A percentile compares a stretch with the other conserved stretches of the same genome.
Evolutionary conservation across 495 filamentous ascomycete genomes (phyloP).

Genomic region (Penicillium longicatenatum): DNA sequence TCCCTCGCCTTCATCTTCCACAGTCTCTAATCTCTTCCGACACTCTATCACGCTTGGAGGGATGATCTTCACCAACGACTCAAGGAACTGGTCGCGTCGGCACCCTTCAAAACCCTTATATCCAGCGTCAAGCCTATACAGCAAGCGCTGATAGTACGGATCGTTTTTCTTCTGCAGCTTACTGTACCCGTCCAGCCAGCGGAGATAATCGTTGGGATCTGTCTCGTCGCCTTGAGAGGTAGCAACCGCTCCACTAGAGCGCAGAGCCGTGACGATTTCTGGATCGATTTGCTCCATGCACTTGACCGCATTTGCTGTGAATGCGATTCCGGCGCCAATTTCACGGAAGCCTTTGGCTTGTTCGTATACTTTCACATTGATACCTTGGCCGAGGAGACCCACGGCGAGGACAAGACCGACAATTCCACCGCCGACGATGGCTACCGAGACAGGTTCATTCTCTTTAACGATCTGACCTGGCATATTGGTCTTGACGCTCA

Average conservation of each 20-base stretch:
- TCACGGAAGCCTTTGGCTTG: constrained; percentile 18
- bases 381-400: constrained; percentile 15
- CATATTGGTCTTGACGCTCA: neutral
- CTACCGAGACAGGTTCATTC: constrained; percentile 4
- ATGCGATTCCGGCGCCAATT: constrained; percentile 23
- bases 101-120: neutral
- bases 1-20: neutral
- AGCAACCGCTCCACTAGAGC: constrained; percentile 4
- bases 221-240: constrained; percentile 1
- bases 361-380: constrained; percentile 23
- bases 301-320: constrained; percentile 18
- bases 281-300: constrained; percentile 21
- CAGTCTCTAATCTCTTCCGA: constrained; percentile 9
- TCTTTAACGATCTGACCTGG: neutral
- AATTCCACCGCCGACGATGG: constrained; percentile 29
- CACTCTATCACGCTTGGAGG: constrained; percentile 2
- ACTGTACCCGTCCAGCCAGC: neutral
- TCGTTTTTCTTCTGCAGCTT: neutral
- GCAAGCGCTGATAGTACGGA: neutral
- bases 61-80: neutral
- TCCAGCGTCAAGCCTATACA: neutral
- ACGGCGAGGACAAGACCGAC: constrained; percentile 22
- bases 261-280: constrained; percentile 14
- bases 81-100: neutral
- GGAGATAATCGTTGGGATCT: constrained; percentile 14